Base-by-base conservation (phyloP, 2,329 filamentous ascomycete species). In the Pseudogymnoascus sp. region DNA sequence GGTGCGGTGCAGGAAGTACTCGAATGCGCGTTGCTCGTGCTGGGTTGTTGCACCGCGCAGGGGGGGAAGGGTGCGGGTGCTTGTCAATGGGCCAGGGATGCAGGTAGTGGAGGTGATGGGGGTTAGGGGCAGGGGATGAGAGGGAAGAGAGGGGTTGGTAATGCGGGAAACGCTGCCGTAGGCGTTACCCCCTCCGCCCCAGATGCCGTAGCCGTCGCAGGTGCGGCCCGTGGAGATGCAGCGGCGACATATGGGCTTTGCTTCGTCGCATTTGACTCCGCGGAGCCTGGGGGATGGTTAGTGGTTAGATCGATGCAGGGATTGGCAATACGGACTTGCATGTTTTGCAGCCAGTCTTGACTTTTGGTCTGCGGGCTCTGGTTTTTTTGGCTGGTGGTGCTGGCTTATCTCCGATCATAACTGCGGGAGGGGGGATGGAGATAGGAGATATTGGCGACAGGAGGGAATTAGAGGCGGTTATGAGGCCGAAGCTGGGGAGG, bases 261-360 rank as follows among this genome's bases (percentile, higher is more conserved):
- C 73, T 72, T 84, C 82, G 66, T 83, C 82, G 70, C 82, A 85
- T 69, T 84, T 84, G 63, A 84, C 78, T 64, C 82, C 80, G 53
- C 82, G 79, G 33, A 82, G 77, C 71, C 81, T 83, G 62, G 63
- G 74, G 74, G 63, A 60, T 53, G 61, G 63, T 63, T 60, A 63
- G 38, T 60, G 62, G 65, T 62, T 67, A 65, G 60, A 67, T 38
- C 50, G 37, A 56, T 28, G 61, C 67, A 60, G 62, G 64, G 56
- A 67, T 56, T 33, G 63, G 59, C 21, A 62, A 64, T 35, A 50
- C 44, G 14, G 18, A 78, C 77, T 76, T 76, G 74, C 77, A 78
- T 61, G 77, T 78, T 67, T 65, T 67, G 68, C 77, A 78, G 59
- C 76, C 77, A 12, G 75, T 78, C 64, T 77, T 78, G 14, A 77